phyloP scores from a whole-genome alignment of 495 filamentous ascomycete genomes.

The Neohortaea acidophila region DNA sequence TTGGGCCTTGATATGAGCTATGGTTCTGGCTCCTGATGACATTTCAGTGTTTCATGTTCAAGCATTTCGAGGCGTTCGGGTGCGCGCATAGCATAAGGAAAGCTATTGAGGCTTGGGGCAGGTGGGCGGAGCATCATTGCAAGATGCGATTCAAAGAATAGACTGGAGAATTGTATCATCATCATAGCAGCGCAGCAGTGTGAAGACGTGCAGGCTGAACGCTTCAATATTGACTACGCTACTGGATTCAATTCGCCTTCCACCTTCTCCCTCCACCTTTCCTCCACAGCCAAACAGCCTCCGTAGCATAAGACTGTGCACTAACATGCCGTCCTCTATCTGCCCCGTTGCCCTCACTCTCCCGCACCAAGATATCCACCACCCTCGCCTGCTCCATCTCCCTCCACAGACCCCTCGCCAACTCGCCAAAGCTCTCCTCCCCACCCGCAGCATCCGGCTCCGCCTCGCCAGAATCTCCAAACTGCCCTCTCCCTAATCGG shows the following conservation, averaged over 20 bases:
- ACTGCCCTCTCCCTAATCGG: conserved; percentile 64
- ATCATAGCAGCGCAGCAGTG: no score
- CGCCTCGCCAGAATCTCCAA: conserved; percentile 34
- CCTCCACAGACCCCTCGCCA: conserved; percentile 28
- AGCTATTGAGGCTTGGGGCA: not conserved
- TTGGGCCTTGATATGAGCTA: conserved; percentile 11
- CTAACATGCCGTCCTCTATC: conserved; percentile 37
- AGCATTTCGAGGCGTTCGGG: not conserved
- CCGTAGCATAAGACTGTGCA: conserved; percentile 65
- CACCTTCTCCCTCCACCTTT: conserved; percentile 48
- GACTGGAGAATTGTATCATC: no score
- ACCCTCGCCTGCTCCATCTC: conserved; percentile 62
- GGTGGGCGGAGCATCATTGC: not conserved
- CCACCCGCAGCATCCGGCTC: conserved; percentile 7
- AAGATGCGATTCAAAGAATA: no score
- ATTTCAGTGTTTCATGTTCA: no score
- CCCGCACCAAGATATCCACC: conserved; percentile 53
- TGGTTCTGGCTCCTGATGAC: no score
- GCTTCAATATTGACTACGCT: no score
- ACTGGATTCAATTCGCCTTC: conserved; percentile 25
- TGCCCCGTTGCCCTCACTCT: conserved; percentile 35
- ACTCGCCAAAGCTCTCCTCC: conserved; percentile 20
- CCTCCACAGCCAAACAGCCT: conserved; percentile 84
- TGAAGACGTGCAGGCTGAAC: no score
- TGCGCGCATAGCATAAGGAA: not conserved